Conservation (phyloP, 2,329 filamentous ascomycete genomes). For the Colletotrichum falcatum region DNA sequence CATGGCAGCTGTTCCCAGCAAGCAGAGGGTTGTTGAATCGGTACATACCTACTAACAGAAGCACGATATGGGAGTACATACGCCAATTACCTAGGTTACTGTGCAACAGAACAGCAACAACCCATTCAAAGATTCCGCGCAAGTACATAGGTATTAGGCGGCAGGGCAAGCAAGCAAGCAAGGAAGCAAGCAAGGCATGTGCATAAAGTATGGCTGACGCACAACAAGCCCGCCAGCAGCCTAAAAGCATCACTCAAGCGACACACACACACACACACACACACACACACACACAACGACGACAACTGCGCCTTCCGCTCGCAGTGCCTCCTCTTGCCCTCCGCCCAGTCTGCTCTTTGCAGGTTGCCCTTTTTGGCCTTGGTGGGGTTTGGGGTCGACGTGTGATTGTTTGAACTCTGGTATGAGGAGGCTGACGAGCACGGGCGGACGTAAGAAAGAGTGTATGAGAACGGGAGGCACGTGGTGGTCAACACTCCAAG, state of each 20-base stretch:
- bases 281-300: too few relatives aligned
- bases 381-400: conserved; percentile 2
- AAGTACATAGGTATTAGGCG: neutral
- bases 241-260: conserved; percentile 4
- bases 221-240: conserved; percentile 11
- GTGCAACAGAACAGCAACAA: too few relatives aligned
- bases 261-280: too few relatives aligned
- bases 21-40: neutral
- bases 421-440: neutral
- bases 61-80: neutral
- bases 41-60: neutral
- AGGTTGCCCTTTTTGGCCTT: conserved; percentile 20
- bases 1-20: too few relatives aligned
- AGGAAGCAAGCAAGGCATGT: neutral
- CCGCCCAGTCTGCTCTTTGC: neutral
- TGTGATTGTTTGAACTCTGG: conserved; percentile 24
- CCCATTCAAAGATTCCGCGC: neutral
- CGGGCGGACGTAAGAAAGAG: neutral
- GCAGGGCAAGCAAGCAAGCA: conserved; percentile 1
- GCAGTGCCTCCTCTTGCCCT: conserved; percentile 4
- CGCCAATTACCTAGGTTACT: too few relatives aligned
- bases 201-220: conserved; percentile 21
- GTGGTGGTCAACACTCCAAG: conserved; percentile 10
- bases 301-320: conserved; percentile 1
- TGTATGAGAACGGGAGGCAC: neutral